These are phyloP conservation scores for Xylona heveae DNA, from an alignment of 495 filamentous ascomycete species.

Conservation along the genomic window DNA sequence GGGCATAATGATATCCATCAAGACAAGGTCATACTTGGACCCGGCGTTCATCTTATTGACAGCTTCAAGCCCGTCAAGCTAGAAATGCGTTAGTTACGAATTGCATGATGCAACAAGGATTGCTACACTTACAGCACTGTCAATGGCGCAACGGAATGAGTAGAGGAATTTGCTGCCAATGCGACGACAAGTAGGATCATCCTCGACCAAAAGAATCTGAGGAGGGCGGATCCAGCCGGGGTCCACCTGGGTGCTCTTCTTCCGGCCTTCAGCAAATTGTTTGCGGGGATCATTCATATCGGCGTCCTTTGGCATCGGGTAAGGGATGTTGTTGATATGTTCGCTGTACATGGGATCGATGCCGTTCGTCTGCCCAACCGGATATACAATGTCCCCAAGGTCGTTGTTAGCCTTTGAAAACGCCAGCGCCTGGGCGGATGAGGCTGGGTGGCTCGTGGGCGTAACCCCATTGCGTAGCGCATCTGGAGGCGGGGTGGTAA, in stretches of 20 bases:
- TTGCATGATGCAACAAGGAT: background rate
- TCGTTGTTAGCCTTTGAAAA: slow-evolving; percentile 31
- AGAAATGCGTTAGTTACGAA: slow-evolving; percentile 9
- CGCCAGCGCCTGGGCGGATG: slow-evolving; percentile 12
- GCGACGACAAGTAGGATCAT: slow-evolving; percentile 80
- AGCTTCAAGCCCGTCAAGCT: slow-evolving; percentile 82
- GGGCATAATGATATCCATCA: slow-evolving; percentile 99
- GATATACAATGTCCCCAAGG: slow-evolving; percentile 62
- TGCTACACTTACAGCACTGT: slow-evolving; percentile 56
- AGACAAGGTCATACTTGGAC: slow-evolving; percentile 73
- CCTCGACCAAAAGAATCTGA: slow-evolving; percentile 79
- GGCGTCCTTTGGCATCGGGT: slow-evolving; percentile 39
- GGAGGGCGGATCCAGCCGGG: slow-evolving; percentile 68
- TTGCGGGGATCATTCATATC: slow-evolving; percentile 30
- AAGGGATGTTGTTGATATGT: slow-evolving; percentile 84
- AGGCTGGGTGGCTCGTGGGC: background rate
- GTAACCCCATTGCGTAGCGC: slow-evolving; percentile 8
- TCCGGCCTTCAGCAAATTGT: slow-evolving; percentile 30
- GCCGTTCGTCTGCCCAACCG: slow-evolving; percentile 68
- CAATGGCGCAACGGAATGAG: slow-evolving; percentile 71
- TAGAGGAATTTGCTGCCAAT: slow-evolving; percentile 91
- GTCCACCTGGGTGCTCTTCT: slow-evolving; percentile 48
- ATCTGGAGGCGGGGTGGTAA: slow-evolving; percentile 21
- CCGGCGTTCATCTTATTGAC: slow-evolving; percentile 76
- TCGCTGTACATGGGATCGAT: slow-evolving; percentile 92